Evolutionary conservation across 176 grass and related monocot species (phyloP), one percentile per base, ranked within the genome.

Genomic region (Eleusine coracana): DNA sequence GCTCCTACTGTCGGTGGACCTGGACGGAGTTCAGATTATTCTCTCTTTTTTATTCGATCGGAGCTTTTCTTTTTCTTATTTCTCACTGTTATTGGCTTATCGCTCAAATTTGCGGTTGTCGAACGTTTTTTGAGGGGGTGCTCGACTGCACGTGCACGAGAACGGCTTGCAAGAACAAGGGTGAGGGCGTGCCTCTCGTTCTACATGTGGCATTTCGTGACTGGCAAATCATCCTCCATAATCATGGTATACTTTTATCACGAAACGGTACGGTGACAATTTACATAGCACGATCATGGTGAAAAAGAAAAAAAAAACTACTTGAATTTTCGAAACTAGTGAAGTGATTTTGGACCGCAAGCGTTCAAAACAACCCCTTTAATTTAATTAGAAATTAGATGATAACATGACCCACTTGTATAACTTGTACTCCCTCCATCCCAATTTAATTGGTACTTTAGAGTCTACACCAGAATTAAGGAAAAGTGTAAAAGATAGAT

Each of bases 1-100:
- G 1, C 25, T 63, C 25, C 7, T 21, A 16, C 15, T 71, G 80
- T 16, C 41, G 4, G 54, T 81, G 82, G 87, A 80, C 80, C 69
- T 10, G n/a, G 2, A 4, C 46, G 76, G 6, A 5, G 13, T n/a
- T 46, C 13, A 0, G 1, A 20, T 1, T 14, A 41, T 58, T 58
- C 25, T 8, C 39, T 10, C 0, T 60, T 41, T 13, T 28, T 0
- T 18, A 17, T 52, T 52, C 9, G 2, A 18, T 21, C 17, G 5
- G 6, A 0, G 6, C 17, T 38, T 12, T 41, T 25, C 13, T 15
- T 37, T 4, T 9, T 27, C 5, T 27, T 25, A 10, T 61, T 61
- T 61, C 7, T 6, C 17, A 20, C 4, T 7, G 1, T 1, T 20
- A n/a, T 52, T 46, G 44, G 10, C 44, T 46, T 34, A 58, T 58